Evolutionary conservation across 176 grass and related monocot genomes (phyloP), one percentile per base, ranked within the genome.

Genomic region (Bothriochloa decipiens): DNA sequence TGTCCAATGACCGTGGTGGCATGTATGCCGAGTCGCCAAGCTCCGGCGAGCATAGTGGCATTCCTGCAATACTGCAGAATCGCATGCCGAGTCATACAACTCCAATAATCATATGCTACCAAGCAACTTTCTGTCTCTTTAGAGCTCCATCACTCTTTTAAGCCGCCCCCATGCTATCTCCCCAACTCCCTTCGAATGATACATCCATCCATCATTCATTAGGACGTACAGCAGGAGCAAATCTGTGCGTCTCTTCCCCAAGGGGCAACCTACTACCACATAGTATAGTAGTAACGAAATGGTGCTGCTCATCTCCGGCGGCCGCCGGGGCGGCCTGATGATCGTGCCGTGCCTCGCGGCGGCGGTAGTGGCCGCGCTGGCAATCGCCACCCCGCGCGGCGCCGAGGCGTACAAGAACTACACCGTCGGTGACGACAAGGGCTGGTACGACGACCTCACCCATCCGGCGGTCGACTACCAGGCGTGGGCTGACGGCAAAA

Each of bases 371-470:
- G 81, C 74, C n/a, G 33, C 55, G 6, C 42, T 80, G 40, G 39
- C 60, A 37, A 20, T 50, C 71, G 22, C 72, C 3, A 2, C 29
- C 29, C 29, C 29, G 29, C 29, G 29, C 29, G 25, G 65, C 41
- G 68, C 78, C 66, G 20, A 84, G 0, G 96, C 89, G 1, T 96
- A 94, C 83, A 91, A 84, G 63, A 99, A 99, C 81, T 95, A 92
- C 89, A 96, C 96, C n/a, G 96, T 99, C n/a, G 96, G 96, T 66
- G 91, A 89, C 82, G 81, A 84, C 66, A 80, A 94, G 76, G 96
- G 96, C 20, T 99, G 96, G 96, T 99, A 94, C 71, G 96, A 96
- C 75, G 84, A 52, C 72, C 65, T 96, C 72, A 62, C 85, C 79
- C 70, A 65, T n/a, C 82, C 94, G 3, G 70, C 52, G 8, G 78